Evolutionary conservation across 805 yeast genomes (phyloP).

Genomic region (Metschnikowia corniflorae): DNA sequence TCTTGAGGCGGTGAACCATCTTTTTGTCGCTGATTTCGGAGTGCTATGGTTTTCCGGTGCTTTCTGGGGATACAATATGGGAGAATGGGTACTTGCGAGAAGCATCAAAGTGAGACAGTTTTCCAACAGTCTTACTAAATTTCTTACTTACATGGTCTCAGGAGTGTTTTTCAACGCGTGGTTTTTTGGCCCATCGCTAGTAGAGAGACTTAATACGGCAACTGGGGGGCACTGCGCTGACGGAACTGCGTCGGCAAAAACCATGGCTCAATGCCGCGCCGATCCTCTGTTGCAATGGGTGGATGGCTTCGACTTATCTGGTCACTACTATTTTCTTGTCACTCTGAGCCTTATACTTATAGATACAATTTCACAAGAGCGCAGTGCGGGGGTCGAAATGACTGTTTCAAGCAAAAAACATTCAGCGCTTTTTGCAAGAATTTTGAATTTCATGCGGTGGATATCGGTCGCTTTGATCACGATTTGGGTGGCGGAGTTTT

Average conservation of each 20-base stretch:
- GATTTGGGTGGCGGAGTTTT: slow-evolving; percentile 14
- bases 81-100: neutral
- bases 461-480: slow-evolving; percentile 2
- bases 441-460: neutral
- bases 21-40: slow-evolving; percentile 27
- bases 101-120: neutral
- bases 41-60: slow-evolving; percentile 27
- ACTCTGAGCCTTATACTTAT: slow-evolving; percentile 12
- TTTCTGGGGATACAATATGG: slow-evolving; percentile 13
- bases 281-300: slow-evolving; percentile 9
- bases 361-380: slow-evolving; percentile 1
- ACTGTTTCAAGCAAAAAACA: too few relatives aligned
- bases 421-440: too few relatives aligned
- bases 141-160: slow-evolving; percentile 10
- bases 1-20: slow-evolving; percentile 18
- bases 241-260: neutral
- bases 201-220: slow-evolving; percentile 24
- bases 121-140: slow-evolving; percentile 8
- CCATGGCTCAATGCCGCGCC: slow-evolving; percentile 7
- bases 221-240: slow-evolving; percentile 16
- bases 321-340: slow-evolving; percentile 15
- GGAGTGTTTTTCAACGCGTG: slow-evolving; percentile 21
- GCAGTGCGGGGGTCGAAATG: too few relatives aligned
- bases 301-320: slow-evolving; percentile 16
- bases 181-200: slow-evolving; percentile 35